Conservation (phyloP, 1,284 basidiomycete species). For the Papiliotrema fonsecae region DNA sequence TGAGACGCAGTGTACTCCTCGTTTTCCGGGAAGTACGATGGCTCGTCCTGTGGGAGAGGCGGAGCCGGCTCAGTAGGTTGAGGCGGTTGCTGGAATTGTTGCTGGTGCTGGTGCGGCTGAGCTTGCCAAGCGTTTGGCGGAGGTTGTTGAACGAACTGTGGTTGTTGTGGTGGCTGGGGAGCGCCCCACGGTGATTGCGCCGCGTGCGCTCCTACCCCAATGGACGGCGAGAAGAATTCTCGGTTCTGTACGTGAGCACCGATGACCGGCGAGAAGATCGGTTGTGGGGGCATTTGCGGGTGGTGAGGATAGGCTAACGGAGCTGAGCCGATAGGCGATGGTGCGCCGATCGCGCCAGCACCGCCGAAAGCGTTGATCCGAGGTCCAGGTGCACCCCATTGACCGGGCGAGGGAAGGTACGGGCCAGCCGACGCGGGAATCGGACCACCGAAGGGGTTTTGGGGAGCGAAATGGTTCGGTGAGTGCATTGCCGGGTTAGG, state of each 20-base stretch:
- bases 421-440: conserved; percentile 8
- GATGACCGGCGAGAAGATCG: conserved; percentile 20
- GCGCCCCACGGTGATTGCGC: conserved; percentile 37
- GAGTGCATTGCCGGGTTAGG: conserved; percentile 10
- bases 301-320: conserved; percentile 18
- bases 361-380: conserved; percentile 9
- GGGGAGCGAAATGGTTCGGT: conserved; percentile 4
- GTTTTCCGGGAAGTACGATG: conserved; percentile 24
- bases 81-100: no score
- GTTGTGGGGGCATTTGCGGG: conserved; percentile 15
- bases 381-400: conserved; percentile 7
- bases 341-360: conserved; percentile 23
- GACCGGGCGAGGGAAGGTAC: conserved; percentile 14
- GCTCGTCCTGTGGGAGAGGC: conserved; percentile 7
- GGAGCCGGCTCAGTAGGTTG: background rate
- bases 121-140: conserved; percentile 8
- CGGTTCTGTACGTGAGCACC: conserved; percentile 11
- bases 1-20: conserved; percentile 9
- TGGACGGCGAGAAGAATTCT: conserved; percentile 23
- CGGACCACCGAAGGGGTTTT: background rate
- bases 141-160: conserved; percentile 16
- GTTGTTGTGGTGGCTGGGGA: conserved; percentile 20
- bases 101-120: conserved; percentile 7
- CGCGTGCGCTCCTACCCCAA: conserved; percentile 16
- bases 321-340: conserved; percentile 23